Percentiles rank a stretch among this genome's conserved stretches.
Conservation (phyloP, 2,329 filamentous ascomycete species). For the Balansia obtecta region DNA sequence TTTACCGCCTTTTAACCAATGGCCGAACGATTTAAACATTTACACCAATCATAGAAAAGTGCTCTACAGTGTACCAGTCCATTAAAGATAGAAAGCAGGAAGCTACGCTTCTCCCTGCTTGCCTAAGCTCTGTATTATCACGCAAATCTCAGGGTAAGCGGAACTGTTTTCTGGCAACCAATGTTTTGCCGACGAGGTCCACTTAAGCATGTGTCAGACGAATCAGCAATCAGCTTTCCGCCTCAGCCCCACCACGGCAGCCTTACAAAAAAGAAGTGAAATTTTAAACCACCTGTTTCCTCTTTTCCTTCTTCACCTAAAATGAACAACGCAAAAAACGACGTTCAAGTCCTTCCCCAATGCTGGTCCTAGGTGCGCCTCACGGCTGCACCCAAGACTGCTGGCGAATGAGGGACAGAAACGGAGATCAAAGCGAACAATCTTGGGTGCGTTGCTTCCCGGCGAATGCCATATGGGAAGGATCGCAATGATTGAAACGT, state of each 20-base stretch:
- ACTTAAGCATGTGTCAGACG: background rate
- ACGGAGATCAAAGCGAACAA: conserved; percentile 44
- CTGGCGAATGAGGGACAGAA: conserved; percentile 31
- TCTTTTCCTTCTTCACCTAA: conserved; percentile 18
- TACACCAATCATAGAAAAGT: too few species aligned
- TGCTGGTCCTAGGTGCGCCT: conserved; percentile 35
- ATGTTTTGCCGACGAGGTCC: too few species aligned
- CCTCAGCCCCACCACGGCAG: background rate
- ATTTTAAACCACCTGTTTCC: conserved; percentile 12
- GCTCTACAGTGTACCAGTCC: too few species aligned
- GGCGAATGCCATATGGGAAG: conserved; percentile 32
- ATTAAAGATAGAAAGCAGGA: too few species aligned
- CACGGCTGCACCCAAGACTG: conserved; percentile 32
- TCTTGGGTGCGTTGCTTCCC: conserved; percentile 48
- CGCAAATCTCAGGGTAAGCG: too few species aligned
- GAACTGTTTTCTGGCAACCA: too few species aligned
- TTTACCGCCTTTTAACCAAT: too few species aligned
- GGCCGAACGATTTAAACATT: too few species aligned
- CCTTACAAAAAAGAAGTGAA: conserved; percentile 5
- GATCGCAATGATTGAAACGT: conserved; percentile 50
- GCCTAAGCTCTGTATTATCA: too few species aligned
- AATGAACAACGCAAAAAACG: conserved; percentile 36
- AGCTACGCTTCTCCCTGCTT: too few species aligned
- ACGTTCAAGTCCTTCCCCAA: conserved; percentile 28
- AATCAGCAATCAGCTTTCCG: background rate